phyloP scores from a whole-genome alignment of 306 rosid species.

The Cyamopsis tetragonoloba region DNA sequence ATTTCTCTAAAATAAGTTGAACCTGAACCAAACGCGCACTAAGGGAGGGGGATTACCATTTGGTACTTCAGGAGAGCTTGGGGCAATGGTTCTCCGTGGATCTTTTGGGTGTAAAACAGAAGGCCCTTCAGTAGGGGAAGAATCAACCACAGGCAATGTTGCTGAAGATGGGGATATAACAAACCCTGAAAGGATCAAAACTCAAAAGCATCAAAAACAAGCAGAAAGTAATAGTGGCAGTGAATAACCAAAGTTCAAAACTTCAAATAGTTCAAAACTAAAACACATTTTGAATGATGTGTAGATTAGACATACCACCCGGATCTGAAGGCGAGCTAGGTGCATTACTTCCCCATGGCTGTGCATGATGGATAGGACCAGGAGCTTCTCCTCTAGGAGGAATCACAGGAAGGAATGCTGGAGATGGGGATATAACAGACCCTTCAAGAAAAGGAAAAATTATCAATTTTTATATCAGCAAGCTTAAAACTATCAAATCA shows the following conservation, averaged over 20 bases:
- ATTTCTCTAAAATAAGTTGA: too few relatives aligned
- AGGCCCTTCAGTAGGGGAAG: slow-evolving; percentile 44
- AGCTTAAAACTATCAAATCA: slow-evolving; percentile 2
- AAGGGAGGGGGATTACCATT: slow-evolving; percentile 45
- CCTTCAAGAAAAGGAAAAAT: slow-evolving; percentile 34
- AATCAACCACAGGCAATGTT: slow-evolving; percentile 28
- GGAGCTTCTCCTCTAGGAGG: slow-evolving; percentile 49
- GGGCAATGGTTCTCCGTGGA: slow-evolving; percentile 37
- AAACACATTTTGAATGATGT: background rate
- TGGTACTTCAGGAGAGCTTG: slow-evolving; percentile 41
- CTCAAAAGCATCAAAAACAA: background rate
- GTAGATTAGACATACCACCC: slow-evolving; percentile 29
- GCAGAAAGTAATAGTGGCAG: background rate
- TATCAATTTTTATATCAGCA: background rate
- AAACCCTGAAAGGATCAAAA: slow-evolving; percentile 42
- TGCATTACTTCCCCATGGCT: slow-evolving; percentile 40
- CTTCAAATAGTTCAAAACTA: slow-evolving; percentile 1
- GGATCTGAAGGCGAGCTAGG: slow-evolving; percentile 40
- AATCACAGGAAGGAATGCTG: slow-evolving; percentile 36
- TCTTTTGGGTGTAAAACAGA: slow-evolving; percentile 25
- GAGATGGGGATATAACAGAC: slow-evolving; percentile 52
- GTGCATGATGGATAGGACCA: slow-evolving; percentile 39
- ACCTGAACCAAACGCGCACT: too few relatives aligned
- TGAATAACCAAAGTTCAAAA: background rate
- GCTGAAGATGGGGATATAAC: slow-evolving; percentile 54